Percentiles rank a stretch among this genome's conserved stretches.
These are phyloP conservation scores for Tephrocybe sp. DNA, from an alignment of 768 basidiomycete genomes.

Conservation along the genomic window DNA sequence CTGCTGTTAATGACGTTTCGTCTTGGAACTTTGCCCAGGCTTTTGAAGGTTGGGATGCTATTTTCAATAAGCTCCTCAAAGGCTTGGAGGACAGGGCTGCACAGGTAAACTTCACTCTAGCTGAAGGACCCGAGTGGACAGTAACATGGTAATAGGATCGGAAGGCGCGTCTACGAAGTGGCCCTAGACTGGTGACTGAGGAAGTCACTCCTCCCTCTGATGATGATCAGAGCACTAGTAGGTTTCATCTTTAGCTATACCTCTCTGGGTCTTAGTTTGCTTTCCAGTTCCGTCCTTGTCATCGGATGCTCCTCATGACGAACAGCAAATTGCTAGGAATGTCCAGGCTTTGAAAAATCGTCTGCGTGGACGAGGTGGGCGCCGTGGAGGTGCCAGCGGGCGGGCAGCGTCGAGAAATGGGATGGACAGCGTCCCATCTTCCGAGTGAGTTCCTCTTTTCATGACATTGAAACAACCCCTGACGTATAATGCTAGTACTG, in stretches of 20 bases:
- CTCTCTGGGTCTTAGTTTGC: background rate
- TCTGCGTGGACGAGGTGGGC: conserved; percentile 70
- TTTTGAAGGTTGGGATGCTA: conserved; percentile 76
- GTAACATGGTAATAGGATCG: conserved; percentile 51
- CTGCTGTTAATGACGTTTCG: conserved; percentile 33
- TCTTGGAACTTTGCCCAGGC: conserved; percentile 70
- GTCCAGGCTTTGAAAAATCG: conserved; percentile 87
- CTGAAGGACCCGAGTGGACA: conserved; percentile 2
- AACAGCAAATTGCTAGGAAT: conserved; percentile 89
- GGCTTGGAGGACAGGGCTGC: conserved; percentile 75
- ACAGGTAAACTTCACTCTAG: conserved; percentile 37
- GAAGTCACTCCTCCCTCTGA: conserved; percentile 53
- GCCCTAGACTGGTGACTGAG: conserved; percentile 33
- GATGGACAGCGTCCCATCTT: conserved; percentile 58
- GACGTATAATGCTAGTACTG: conserved; percentile 43
- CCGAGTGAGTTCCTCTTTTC: conserved; percentile 54
- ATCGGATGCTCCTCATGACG: conserved; percentile 59
- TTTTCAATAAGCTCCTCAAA: conserved; percentile 75
- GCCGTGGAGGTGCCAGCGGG: conserved; percentile 53
- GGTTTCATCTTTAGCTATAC: conserved; percentile 11
- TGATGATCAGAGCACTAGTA: conserved; percentile 61
- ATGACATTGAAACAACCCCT: background rate
- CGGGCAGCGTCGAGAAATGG: conserved; percentile 49
- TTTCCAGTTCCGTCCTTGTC: conserved; percentile 44
- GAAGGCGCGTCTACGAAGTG: conserved; percentile 56